phyloP scores from a whole-genome alignment of 192 early-diverging fungal species.

The Irineochytrium annulatum region DNA sequence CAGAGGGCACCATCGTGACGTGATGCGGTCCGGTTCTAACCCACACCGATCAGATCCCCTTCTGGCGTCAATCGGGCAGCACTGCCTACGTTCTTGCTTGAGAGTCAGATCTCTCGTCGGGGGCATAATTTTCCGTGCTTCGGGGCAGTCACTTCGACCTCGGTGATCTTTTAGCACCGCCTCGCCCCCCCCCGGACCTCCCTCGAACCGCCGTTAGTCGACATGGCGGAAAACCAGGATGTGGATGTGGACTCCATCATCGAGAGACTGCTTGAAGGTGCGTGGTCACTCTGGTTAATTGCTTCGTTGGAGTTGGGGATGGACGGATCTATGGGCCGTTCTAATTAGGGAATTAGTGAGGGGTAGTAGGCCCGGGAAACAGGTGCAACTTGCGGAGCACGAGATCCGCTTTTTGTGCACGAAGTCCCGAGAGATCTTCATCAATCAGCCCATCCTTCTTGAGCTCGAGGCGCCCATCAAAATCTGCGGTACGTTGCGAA shows the following conservation, averaged over 20 bases:
- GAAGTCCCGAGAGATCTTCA: constrained; percentile 91
- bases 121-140: too few relatives aligned
- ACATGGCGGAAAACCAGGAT: constrained; percentile 27
- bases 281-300: background rate
- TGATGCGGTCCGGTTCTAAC: too few relatives aligned
- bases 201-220: too few relatives aligned
- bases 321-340: background rate
- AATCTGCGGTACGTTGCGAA: constrained; percentile 80
- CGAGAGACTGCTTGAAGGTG: constrained; percentile 89
- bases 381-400: constrained; percentile 90
- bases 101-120: too few relatives aligned
- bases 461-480: constrained; percentile 95
- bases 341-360: constrained; percentile 60
- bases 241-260: constrained; percentile 89
- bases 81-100: too few relatives aligned
- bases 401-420: constrained; percentile 94
- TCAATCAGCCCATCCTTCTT: constrained; percentile 86
- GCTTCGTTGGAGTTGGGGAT: background rate
- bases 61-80: too few relatives aligned
- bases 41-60: too few relatives aligned
- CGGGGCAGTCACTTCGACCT: too few relatives aligned
- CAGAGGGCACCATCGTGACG: too few relatives aligned
- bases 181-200: too few relatives aligned
- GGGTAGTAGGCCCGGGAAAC: constrained; percentile 91
- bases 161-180: too few relatives aligned